phyloP scores from a whole-genome alignment of 164 flowering plant species.

The Houttuynia cordata region DNA sequence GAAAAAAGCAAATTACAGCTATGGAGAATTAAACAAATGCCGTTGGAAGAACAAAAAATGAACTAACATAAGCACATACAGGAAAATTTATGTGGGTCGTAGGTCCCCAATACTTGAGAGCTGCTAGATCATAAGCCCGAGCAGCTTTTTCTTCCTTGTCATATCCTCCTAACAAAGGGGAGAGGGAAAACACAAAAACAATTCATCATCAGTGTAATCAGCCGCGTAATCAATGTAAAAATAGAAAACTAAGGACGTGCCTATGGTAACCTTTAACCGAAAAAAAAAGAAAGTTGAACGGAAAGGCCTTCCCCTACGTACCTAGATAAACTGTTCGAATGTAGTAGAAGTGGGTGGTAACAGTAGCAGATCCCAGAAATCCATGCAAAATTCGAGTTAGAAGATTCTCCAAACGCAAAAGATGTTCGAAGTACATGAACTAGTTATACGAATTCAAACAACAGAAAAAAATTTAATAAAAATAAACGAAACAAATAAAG shows the following conservation, averaged over 20 bases:
- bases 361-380: not conserved
- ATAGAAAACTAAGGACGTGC: not conserved
- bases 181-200: not conserved
- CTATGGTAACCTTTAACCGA: too few relatives aligned
- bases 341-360: slow-evolving; percentile 6
- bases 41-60: not conserved
- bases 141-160: slow-evolving; percentile 91
- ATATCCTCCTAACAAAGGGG: slow-evolving; percentile 54
- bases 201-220: too few relatives aligned
- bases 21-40: too few relatives aligned
- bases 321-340: slow-evolving; percentile 53
- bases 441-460: too few relatives aligned
- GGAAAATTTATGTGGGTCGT: slow-evolving; percentile 80
- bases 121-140: slow-evolving; percentile 84
- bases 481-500: too few relatives aligned
- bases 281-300: too few relatives aligned
- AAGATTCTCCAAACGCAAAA: not conserved
- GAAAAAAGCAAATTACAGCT: not conserved
- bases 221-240: not conserved
- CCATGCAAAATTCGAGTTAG: slow-evolving; percentile 18
- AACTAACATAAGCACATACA: slow-evolving; percentile 19
- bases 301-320: slow-evolving; percentile 14
- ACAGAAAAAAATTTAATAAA: too few relatives aligned
- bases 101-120: slow-evolving; percentile 88
- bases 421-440: not conserved